A percentile compares a stretch with the other conserved stretches of the same genome.
phyloP scores from a whole-genome alignment of 1,139 yeast species.

The Sugiyamaella japonica region DNA sequence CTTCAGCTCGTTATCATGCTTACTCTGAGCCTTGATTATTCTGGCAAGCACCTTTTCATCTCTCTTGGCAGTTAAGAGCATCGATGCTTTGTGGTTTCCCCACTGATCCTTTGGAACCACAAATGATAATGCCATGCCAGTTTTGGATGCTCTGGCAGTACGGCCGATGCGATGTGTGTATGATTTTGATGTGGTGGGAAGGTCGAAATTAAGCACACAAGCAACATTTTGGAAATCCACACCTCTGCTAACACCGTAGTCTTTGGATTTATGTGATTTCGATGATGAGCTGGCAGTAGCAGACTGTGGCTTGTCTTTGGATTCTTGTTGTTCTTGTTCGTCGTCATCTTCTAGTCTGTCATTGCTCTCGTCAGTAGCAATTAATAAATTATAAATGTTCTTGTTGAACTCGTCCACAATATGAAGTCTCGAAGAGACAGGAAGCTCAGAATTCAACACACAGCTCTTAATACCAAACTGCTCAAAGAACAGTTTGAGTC shows the following conservation, averaged over 20 bases:
- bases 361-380: constrained; percentile 90
- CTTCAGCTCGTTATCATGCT: constrained; percentile 52
- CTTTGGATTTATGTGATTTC: constrained; percentile 42
- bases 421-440: constrained; percentile 88
- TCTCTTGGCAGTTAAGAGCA: constrained; percentile 64
- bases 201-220: constrained; percentile 92
- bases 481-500: constrained; percentile 84
- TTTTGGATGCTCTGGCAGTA: constrained; percentile 95
- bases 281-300: constrained; percentile 16
- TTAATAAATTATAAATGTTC: constrained; percentile 78
- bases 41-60: constrained; percentile 85
- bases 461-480: constrained; percentile 92
- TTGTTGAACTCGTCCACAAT: constrained; percentile 95
- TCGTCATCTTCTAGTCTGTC: constrained; percentile 53
- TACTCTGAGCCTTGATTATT: constrained; percentile 73
- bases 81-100: constrained; percentile 86
- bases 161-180: constrained; percentile 95
- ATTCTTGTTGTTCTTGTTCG: constrained; percentile 34
- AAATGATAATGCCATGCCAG: constrained; percentile 94
- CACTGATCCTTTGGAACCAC: constrained; percentile 80
- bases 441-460: constrained; percentile 88
- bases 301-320: constrained; percentile 21
- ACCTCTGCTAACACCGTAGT: constrained; percentile 95
- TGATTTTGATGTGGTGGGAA: constrained; percentile 86
- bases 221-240: constrained; percentile 96